Base-by-base conservation (phyloP, 306 rosid genomes). In the Prunus campanulata region DNA sequence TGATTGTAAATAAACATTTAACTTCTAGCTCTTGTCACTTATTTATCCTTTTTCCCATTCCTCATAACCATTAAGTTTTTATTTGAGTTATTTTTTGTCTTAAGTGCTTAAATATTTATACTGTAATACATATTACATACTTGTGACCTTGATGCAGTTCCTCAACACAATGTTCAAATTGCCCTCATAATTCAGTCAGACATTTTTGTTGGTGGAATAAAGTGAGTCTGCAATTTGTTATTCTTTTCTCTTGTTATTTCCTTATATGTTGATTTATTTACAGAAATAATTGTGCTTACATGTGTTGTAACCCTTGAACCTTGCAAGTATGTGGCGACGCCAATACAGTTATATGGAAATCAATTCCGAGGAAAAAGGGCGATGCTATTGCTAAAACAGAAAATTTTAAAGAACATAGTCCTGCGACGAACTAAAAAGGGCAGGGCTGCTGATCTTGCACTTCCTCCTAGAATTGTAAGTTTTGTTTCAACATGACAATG, bases 201-300 rank as follows among this genome's bases (percentile, higher is more conserved):
- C 98, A 95, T 81, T 95, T 92, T 81, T 90, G 97, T 79, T 95
- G 98, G 98, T 95, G 98, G 97, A 92, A 95, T 74, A 95, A 89
- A 79, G 98, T 92, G 83, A 84, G 90, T 86, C 74, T 78, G 77
- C 78, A 84, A 27, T 77, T 65, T 72, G n/a, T 65, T 24, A 64
- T 62, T 55, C 44, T 50, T 44, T 84, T 56, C 56, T 39, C 59
- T 70, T 63, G 48, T 74, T 27, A 49, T 27, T 44, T 42, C 42
- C 76, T 39, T 79, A 71, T 44, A 15, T 19, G 7, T 54, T 42
- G 56, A 68, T 71, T 22, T 65, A 27, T 42, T 77, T 60, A 47
- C 35, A 44, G 19, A 30, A 78, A 20, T 47, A 15, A 47, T 35
- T 61, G 62, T 64, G 47, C 77, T 77, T 76, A 77, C 80, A 59